Evolutionary conservation across 257 asterid genomes (phyloP), one percentile per base, ranked within the genome.

Genomic region (Solanum tarijense): DNA sequence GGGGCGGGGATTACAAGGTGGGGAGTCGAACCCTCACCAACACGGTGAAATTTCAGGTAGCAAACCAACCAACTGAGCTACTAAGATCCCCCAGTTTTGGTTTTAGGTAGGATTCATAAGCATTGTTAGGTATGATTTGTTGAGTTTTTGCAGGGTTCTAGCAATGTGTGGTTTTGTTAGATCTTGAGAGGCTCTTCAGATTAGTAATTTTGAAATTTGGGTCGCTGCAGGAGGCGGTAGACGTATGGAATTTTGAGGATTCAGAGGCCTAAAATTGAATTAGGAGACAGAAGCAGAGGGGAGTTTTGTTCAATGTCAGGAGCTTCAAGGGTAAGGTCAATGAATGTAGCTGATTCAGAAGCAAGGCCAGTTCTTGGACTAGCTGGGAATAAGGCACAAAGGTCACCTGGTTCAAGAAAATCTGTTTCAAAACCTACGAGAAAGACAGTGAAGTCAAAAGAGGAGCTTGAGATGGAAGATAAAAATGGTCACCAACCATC

Each of bases 281-380:
- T 78, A 32, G 66, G 68, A 55, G 85, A 65, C 76, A 29, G 36
- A 36, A 81, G 65, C 39, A 29, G 34, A 62, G 35, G 84, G 71
- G 73, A 38, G 84, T 69, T 86, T 68, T 83, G 12, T 78, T 60
- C 38, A 13, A 90, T 92, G 91, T 89, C 93, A 62, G 91, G 89
- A 55, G 91, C 89, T 84, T 82, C 90, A 43, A 87, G 91, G 72
- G 78, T 85, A 66, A 92, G 90, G 88, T 87, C 91, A 32, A 83
- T 86, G 88, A 86, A 88, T 46, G 83, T 52, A 88, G 86, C 88
- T 23, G 93, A 90, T 84, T 88, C 90, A 8, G 91, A 89, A 86
- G 66, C 68, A 34, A 91, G 90, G 76, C 86, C 90, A 43, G 88
- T 81, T 25, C 87, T 84, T 87, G 92, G 89, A 88, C 83, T 87